These are phyloP conservation scores for Suhomyces kunorum DNA, from an alignment of 1,139 yeast genomes.

Conservation along the genomic window DNA sequence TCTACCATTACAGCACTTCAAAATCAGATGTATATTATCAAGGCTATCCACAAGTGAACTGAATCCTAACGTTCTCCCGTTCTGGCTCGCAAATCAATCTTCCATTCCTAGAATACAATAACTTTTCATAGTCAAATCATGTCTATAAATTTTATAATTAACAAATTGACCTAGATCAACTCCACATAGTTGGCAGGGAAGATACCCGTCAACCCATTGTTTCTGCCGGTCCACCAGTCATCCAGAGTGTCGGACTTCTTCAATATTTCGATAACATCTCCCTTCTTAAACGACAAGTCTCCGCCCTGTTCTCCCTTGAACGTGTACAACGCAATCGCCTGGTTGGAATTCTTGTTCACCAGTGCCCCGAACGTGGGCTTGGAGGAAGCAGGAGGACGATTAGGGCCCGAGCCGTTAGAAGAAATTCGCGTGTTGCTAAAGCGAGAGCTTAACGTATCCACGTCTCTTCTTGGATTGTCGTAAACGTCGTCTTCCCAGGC, in stretches of 20 bases:
- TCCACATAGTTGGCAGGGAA: constrained; percentile 98
- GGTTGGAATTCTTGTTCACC: constrained; percentile 53
- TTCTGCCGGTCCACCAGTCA: constrained; percentile 98
- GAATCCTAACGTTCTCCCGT: no score
- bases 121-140: constrained; percentile 7
- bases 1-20: no score
- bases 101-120: constrained; percentile 6
- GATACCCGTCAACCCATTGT: constrained; percentile 81
- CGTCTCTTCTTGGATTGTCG: constrained; percentile 50
- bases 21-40: no score
- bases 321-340: constrained; percentile 86
- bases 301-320: constrained; percentile 92
- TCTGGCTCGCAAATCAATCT: background rate
- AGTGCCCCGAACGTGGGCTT: constrained; percentile 55
- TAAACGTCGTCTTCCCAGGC: constrained; percentile 87
- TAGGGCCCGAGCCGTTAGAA: constrained; percentile 28
- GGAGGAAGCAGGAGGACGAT: constrained; percentile 41
- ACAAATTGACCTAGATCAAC: constrained; percentile 46
- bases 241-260: constrained; percentile 85
- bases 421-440: constrained; percentile 35
- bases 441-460: constrained; percentile 37
- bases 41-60: no score
- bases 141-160: constrained; percentile 5
- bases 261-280: constrained; percentile 87
- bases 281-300: constrained; percentile 88